These are phyloP conservation scores for Fraxinus ornus DNA, from an alignment of 305 asterid species.

Conservation along the genomic window DNA sequence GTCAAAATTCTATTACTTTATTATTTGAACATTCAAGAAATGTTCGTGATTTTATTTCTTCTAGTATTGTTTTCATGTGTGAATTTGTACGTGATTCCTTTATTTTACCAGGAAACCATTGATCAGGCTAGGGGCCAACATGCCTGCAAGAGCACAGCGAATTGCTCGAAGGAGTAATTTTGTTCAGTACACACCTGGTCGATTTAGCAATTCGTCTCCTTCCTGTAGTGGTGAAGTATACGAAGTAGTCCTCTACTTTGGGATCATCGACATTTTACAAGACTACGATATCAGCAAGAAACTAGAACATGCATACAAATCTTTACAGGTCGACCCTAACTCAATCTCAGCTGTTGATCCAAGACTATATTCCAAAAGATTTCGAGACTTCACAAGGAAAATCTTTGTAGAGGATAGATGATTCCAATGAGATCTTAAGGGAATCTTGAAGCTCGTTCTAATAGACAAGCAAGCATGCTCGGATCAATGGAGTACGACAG, in stretches of 20 bases:
- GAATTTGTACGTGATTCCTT: not conserved
- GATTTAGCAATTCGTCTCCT: conserved; percentile 45
- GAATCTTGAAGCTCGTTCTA: not conserved
- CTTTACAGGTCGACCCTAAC: conserved; percentile 76
- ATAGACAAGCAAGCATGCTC: not conserved
- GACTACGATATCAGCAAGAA: conserved; percentile 94
- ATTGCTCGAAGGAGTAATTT: conserved; percentile 76
- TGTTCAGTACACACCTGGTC: conserved; percentile 59
- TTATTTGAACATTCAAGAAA: not conserved
- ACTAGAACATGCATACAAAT: conserved; percentile 94
- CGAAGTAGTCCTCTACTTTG: conserved; percentile 87
- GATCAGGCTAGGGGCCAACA: conserved; percentile 84
- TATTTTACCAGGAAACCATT: conserved; percentile 63
- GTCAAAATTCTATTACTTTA: not conserved
- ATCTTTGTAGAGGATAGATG: conserved; percentile 75
- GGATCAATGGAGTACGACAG: not conserved
- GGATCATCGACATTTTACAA: conserved; percentile 89
- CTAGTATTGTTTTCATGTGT: not conserved
- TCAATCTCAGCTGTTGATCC: conserved; percentile 98
- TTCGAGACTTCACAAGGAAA: conserved; percentile 80
- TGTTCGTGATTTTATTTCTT: not conserved
- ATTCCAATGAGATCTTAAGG: conserved; percentile 17
- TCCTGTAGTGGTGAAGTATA: conserved; percentile 55
- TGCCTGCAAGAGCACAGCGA: conserved; percentile 96
- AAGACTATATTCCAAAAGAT: conserved; percentile 77